Percentiles rank a stretch among this genome's conserved stretches.
Conservation (phyloP, 345 rosid genomes). For the Brassica cretica region DNA sequence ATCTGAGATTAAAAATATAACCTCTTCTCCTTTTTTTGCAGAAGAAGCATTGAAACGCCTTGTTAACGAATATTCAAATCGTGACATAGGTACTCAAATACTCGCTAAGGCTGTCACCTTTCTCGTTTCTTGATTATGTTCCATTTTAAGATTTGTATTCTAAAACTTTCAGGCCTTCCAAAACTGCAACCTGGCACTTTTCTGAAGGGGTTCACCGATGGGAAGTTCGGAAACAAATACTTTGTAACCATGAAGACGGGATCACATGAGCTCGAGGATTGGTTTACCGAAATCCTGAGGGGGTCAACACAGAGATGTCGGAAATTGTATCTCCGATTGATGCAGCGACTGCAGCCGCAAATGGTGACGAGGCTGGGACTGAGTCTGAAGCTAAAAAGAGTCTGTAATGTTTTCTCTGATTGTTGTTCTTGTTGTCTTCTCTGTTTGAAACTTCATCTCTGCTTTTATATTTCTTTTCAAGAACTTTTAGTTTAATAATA, state of each 20-base stretch:
- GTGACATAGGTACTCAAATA: not conserved
- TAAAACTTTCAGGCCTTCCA: not conserved
- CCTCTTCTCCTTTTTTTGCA: not conserved
- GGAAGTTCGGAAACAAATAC: not conserved
- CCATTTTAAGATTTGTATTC: not conserved
- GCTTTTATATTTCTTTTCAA: not conserved
- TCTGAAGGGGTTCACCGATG: not conserved
- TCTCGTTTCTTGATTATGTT: not conserved
- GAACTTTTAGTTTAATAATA: too few species aligned
- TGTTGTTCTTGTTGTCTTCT: not conserved
- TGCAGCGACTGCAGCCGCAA: too few species aligned
- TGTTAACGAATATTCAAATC: not conserved
- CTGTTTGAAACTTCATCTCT: not conserved
- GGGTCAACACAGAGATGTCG: not conserved
- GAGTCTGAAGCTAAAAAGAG: not conserved
- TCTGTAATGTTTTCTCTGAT: not conserved
- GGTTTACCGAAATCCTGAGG: not conserved
- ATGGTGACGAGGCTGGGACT: too few species aligned
- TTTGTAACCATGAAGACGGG: not conserved
- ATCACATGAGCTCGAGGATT: not conserved
- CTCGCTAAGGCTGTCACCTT: not conserved
- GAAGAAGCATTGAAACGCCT: conserved; percentile 4
- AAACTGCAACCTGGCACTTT: not conserved
- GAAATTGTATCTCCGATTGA: too few species aligned
- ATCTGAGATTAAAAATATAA: not conserved